Conservation (phyloP, 768 basidiomycete genomes). For the Tricholoma flavovirens region DNA sequence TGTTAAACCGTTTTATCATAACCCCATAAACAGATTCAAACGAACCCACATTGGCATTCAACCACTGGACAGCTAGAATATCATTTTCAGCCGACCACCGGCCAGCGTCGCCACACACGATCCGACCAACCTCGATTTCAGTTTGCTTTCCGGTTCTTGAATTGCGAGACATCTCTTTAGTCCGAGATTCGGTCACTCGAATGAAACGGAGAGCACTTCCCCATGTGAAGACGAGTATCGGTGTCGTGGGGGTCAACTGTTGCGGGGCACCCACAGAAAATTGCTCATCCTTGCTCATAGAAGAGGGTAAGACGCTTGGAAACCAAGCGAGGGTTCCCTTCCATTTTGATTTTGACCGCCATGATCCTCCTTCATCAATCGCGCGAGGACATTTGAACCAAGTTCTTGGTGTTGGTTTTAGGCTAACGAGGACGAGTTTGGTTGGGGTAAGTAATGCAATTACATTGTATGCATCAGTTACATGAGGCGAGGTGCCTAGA, state of each 20-base stretch:
- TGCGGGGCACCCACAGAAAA: conserved; percentile 11
- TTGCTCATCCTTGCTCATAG: conserved; percentile 15
- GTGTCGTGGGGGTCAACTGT: conserved; percentile 33
- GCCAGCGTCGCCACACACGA: conserved; percentile 56
- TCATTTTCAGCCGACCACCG: conserved; percentile 57
- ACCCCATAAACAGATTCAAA: conserved; percentile 11
- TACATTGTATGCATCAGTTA: conserved; percentile 74
- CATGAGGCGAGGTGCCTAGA: conserved; percentile 64
- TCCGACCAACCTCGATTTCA: conserved; percentile 56
- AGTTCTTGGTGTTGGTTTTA: conserved; percentile 88
- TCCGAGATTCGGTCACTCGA: conserved; percentile 54
- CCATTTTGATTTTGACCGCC: conserved; percentile 40
- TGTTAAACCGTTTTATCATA: conserved; percentile 2
- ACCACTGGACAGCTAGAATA: conserved; percentile 79
- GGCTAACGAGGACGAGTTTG: conserved; percentile 88
- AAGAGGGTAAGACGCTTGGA: conserved; percentile 45
- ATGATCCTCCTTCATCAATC: conserved; percentile 36
- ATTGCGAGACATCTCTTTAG: conserved; percentile 44
- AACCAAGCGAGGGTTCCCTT: conserved; percentile 79
- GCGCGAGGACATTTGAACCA: conserved; percentile 77
- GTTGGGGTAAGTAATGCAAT: conserved; percentile 83
- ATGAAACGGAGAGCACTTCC: conserved; percentile 62
- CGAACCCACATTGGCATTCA: conserved; percentile 77
- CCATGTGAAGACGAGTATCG: conserved; percentile 84
- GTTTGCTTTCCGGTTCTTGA: conserved; percentile 54